These are phyloP conservation scores for Trichoderma arundinaceum DNA, from an alignment of 2,329 filamentous ascomycete species.

Conservation along the genomic window DNA sequence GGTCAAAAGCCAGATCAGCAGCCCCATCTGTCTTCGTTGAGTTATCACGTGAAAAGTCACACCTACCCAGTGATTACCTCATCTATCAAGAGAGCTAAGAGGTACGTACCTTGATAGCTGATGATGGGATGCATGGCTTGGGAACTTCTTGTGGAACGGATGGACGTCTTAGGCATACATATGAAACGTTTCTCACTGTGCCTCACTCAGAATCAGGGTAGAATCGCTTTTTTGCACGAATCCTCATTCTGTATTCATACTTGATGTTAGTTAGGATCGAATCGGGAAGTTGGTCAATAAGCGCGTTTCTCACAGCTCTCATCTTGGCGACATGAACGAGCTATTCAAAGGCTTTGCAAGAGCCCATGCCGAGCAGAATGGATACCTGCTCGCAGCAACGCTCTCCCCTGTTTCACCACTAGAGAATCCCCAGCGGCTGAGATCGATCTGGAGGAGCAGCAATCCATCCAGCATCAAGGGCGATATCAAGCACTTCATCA, in stretches of 20 bases:
- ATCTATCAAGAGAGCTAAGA: not conserved
- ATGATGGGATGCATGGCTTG: constrained; percentile 1
- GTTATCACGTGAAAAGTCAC: constrained; percentile 37
- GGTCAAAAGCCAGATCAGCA: constrained; percentile 32
- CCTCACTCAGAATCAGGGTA: not conserved
- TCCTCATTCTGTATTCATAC: not conserved
- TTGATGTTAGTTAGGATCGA: not conserved
- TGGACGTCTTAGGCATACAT: not conserved
- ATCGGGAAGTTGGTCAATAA: not conserved
- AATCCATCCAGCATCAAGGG: constrained; percentile 68
- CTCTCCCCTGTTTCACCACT: constrained; percentile 72
- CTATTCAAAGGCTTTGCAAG: constrained; percentile 75
- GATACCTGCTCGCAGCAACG: constrained; percentile 74
- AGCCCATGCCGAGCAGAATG: constrained; percentile 69
- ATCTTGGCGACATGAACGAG: constrained; percentile 65
- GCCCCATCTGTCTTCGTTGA: constrained; percentile 31
- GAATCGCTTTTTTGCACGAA: not conserved
- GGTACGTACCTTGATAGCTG: constrained; percentile 31
- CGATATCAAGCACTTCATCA: constrained; percentile 75
- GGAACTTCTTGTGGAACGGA: constrained; percentile 17
- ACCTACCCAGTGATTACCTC: not conserved
- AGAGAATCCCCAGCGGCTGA: constrained; percentile 68
- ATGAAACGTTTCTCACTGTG: not conserved
- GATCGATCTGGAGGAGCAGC: constrained; percentile 72
- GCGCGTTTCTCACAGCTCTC: not conserved